Base-by-base conservation (phyloP, 805 yeast genomes). In the Spathaspora boniae region DNA sequence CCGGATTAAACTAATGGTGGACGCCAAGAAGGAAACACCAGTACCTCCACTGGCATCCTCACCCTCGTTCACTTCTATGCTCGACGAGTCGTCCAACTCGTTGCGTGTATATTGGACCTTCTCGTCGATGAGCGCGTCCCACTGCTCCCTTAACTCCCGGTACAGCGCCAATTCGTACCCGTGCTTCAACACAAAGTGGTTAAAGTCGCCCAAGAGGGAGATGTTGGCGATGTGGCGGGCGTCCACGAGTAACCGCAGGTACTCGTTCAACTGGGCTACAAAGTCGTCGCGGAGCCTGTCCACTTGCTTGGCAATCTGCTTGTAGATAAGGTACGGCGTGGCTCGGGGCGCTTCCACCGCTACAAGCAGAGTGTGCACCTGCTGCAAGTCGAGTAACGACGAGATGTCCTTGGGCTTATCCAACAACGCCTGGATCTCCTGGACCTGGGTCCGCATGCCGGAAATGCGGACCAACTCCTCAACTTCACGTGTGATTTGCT, bases 1-100 rank as follows among this genome's bases (percentile, higher is more conserved):
- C 14, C 40, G 35, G 14, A 65, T 48, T 25, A 65, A 59, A 27
- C 42, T 43, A 6, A 44, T 40, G 9, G 57, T 33, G 1, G 68
- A 60, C 18, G 40, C 30, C 30, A 64, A 47, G 31, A 25, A 27
- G 17, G 21, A 24, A 9, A 16, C 20, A 5, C n/a, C 26, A 26
- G 16, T 8, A 8, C 7, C 21, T 3, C 22, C 9, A 11, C 16
- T 15, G 9, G 24, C 9, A 16, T 18, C 16, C 7, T 23, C 33
- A n/a, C n/a, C n/a, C n/a, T n/a, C n/a, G n/a, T 20, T 31, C 34
- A 31, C 9, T 28, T 4, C 24, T 22, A 21, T 18, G 7, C 16
- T 18, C 26, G n/a, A 21, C 6, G 23, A 19, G 24, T 7, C 9
- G 9, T n/a, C 22, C 16, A 4, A 19, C 16, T 11, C 24, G 26